Conservation (phyloP, 345 rosid species). For the Heritiera littoralis region DNA sequence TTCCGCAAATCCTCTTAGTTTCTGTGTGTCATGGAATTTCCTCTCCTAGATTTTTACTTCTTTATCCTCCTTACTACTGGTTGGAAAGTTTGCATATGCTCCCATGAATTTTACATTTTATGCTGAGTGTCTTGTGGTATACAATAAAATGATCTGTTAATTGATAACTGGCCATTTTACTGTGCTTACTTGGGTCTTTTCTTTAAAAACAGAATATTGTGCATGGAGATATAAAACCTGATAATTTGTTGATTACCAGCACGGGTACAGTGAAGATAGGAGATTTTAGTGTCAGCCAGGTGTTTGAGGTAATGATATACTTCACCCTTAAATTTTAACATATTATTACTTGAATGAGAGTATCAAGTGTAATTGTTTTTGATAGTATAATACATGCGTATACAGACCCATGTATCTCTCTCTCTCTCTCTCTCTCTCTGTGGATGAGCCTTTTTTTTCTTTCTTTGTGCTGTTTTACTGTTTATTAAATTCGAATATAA, state of each 20-base stretch:
- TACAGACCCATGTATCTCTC: background rate
- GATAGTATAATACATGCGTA: background rate
- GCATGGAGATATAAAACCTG: constrained; percentile 99
- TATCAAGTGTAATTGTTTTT: background rate
- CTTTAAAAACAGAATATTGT: constrained; percentile 65
- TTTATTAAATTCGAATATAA: background rate
- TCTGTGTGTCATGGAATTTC: background rate
- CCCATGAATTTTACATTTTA: background rate
- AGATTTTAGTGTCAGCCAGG: constrained; percentile 98
- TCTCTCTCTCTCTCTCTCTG: background rate
- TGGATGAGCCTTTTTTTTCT: background rate
- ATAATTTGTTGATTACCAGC: constrained; percentile 80
- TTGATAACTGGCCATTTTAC: background rate
- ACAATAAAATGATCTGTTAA: constrained; percentile 1
- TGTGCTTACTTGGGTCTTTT: constrained; percentile 16
- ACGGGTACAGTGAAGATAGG: constrained; percentile 86
- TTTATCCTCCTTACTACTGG: background rate
- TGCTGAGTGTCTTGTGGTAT: background rate
- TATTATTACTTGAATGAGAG: background rate
- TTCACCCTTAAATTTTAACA: background rate
- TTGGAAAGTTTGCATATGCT: background rate
- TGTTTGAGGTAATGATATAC: constrained; percentile 70
- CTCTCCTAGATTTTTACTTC: background rate
- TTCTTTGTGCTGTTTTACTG: background rate
- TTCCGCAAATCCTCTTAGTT: background rate